Evolutionary conservation across 202 grass and related monocot species (phyloP), one percentile per base, ranked within the genome.

Genomic region (Alloteropsis angusta): DNA sequence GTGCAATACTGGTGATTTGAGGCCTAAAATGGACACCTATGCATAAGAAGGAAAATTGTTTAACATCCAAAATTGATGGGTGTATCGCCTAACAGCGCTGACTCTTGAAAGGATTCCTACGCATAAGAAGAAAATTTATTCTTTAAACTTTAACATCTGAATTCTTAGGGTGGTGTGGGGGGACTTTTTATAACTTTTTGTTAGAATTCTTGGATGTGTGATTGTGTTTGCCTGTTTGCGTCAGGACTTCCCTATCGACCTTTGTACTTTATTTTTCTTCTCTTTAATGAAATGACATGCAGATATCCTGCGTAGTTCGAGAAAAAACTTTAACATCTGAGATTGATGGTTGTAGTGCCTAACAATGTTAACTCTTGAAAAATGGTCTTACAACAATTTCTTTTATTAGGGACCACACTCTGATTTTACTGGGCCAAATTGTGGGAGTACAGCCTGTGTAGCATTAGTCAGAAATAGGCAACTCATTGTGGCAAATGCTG

Each of bases 401-500:
- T 49, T 56, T 77, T 38, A 72, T 54, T 87, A 98, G 92, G 96
- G 96, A 39, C 96, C 92, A 2, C 96, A 98, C 60, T 87, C 96
- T 65, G 96, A 98, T 84, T 98, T 93, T 67, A 68, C 39, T 75
- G 96, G 96, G 61, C 96, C 96, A 82, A 93, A 80, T 22, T 95
- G 83, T 84, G 96, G 96, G 74, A 60, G 89, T 84, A 98, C 96
- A 60, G 92, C 96, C 42, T 98, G 96, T 71, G 96, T 95, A 61
- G 96, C 92, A 76, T 58, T 98, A 37, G 15, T 98, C 75, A 94
- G 90, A 87, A 84, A 91, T 68, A 95, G 42, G 42, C 87, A 91
- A 87, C 87, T 98, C 46, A 57, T 95, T 41, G 92, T 98, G 6
- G 92, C 85, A 87, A 98, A 98, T 66, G 92, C 96, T 85, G 96